These are phyloP conservation scores for Aureobasidium sp. DNA, from an alignment of 2,329 filamentous ascomycete species.

Conservation along the genomic window DNA sequence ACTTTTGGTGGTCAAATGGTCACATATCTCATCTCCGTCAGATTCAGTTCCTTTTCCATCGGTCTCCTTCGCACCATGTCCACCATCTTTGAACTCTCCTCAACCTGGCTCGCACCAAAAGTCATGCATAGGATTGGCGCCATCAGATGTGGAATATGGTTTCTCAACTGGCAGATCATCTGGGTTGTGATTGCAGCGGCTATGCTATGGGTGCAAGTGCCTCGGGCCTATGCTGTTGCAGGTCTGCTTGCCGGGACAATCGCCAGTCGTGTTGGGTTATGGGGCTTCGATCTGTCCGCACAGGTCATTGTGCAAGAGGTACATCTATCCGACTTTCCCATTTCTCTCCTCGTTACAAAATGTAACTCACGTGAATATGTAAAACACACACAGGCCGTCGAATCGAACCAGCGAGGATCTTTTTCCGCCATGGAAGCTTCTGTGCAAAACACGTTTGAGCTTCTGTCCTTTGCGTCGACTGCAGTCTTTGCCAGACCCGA, in stretches of 20 bases:
- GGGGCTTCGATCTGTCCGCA: constrained; percentile 43
- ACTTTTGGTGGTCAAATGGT: constrained; percentile 57
- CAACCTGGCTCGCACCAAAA: constrained; percentile 54
- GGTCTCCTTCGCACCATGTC: constrained; percentile 48
- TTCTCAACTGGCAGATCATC: constrained; percentile 58
- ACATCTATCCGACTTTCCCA: neutral
- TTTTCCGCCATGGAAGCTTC: constrained; percentile 65
- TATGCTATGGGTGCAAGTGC: constrained; percentile 26
- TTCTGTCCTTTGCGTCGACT: constrained; percentile 59
- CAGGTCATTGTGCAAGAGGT: constrained; percentile 43
- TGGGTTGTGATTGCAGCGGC: constrained; percentile 41
- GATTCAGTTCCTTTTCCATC: constrained; percentile 47
- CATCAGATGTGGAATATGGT: constrained; percentile 64
- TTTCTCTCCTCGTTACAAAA: neutral
- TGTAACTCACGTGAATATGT: neutral
- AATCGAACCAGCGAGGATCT: constrained; percentile 46
- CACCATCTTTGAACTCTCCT: constrained; percentile 51
- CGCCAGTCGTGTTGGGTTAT: constrained; percentile 38
- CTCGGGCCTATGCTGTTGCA: constrained; percentile 19
- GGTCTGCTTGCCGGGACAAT: constrained; percentile 35
- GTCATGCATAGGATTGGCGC: constrained; percentile 45
- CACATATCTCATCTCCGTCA: constrained; percentile 53
- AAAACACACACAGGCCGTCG: constrained; percentile 33
- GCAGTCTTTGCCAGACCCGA: constrained; percentile 56
- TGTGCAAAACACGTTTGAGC: constrained; percentile 63